Percentiles rank a stretch among this genome's conserved stretches.
Conservation (phyloP, 257 asterid species). For the Jaltomata sinuosa region DNA sequence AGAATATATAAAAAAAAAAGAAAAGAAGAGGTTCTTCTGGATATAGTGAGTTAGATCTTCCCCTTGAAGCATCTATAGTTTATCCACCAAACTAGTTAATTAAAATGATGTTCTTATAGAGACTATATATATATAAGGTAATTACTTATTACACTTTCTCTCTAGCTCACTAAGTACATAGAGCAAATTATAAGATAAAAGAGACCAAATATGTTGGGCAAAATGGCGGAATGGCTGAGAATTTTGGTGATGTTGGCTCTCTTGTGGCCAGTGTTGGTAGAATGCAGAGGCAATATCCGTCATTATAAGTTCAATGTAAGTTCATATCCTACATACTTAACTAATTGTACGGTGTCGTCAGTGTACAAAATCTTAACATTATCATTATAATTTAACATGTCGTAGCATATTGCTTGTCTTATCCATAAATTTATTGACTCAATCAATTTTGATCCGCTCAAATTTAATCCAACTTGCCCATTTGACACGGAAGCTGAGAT, state of each 20-base stretch:
- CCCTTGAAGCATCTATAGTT: constrained; percentile 1
- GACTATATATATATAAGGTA: constrained; percentile 5
- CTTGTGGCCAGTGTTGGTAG: constrained; percentile 22
- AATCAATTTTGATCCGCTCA: not conserved
- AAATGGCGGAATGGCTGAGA: constrained; percentile 27
- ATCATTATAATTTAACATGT: not conserved
- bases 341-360: not conserved
- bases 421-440: not conserved
- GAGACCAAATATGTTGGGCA: not conserved
- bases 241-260: constrained; percentile 14
- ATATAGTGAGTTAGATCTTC: constrained; percentile 5
- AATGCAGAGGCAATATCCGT: constrained; percentile 19
- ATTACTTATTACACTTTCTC: not conserved
- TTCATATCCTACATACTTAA: not conserved
- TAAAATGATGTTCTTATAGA: constrained; percentile 1
- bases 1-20: not conserved
- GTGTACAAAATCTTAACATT: not conserved
- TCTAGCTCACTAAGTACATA: not conserved
- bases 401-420: not conserved
- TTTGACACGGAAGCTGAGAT: not conserved
- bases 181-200: not conserved
- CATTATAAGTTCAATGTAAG: constrained; percentile 48
- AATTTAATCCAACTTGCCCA: not conserved
- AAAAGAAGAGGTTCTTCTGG: no score
- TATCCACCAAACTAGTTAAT: constrained; percentile 18